Conservation (phyloP, 495 filamentous ascomycete species). For the Ramalina intermedia region DNA sequence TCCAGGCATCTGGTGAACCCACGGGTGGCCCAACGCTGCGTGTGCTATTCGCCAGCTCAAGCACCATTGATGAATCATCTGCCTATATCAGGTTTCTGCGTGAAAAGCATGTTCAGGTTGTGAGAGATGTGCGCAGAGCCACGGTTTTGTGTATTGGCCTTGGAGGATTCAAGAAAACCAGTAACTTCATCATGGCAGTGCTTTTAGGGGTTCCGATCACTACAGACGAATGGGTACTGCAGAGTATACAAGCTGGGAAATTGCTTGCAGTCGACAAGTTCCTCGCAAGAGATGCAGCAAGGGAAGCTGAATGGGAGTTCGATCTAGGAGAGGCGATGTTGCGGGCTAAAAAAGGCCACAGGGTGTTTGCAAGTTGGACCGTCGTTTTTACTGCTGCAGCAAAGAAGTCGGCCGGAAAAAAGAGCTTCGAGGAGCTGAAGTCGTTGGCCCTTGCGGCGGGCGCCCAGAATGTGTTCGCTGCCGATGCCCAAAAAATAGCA, state of each 20-base stretch:
- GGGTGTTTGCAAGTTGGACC: constrained; percentile 16
- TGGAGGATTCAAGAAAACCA: constrained; percentile 23
- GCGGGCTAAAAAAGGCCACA: constrained; percentile 9
- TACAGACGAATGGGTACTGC: constrained; percentile 24
- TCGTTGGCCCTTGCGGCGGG: constrained; percentile 18
- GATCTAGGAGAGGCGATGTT: constrained; percentile 15
- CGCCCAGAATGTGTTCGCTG: constrained; percentile 6
- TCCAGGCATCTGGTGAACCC: background rate
- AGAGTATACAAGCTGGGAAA: constrained; percentile 11
- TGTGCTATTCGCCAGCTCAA: constrained; percentile 13
- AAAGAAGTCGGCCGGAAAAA: constrained; percentile 18
- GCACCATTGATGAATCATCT: constrained; percentile 4
- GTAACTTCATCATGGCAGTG: constrained; percentile 23
- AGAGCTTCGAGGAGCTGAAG: constrained; percentile 21
- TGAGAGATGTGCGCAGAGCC: constrained; percentile 12
- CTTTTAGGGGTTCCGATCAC: constrained; percentile 23
- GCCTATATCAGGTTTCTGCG: constrained; percentile 18
- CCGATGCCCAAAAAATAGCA: constrained; percentile 3
- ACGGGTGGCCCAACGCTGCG: background rate
- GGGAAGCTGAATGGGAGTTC: constrained; percentile 24
- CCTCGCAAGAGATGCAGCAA: constrained; percentile 13
- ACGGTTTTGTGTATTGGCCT: constrained; percentile 24
- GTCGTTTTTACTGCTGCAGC: constrained; percentile 23
- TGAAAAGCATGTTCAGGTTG: constrained; percentile 15
- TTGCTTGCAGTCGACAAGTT: constrained; percentile 18